Base-by-base conservation (phyloP, 1,284 basidiomycete species). In the Irpex rosettiformis region DNA sequence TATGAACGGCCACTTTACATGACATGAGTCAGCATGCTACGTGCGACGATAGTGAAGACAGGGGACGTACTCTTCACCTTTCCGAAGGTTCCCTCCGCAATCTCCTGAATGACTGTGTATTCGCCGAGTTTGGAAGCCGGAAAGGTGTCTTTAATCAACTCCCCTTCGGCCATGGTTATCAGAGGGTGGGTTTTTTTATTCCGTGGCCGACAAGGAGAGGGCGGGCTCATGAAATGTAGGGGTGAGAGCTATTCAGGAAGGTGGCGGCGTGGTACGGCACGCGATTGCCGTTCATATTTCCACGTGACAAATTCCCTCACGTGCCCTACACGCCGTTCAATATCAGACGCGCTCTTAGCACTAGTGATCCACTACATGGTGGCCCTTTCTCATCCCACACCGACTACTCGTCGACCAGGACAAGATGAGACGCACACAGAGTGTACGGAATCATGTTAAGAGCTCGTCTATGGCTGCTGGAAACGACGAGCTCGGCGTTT, bases 21-120 rank as follows among this genome's bases (percentile, higher is more conserved):
- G 30, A 54, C 53, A 43, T 13, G 28, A 55, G 22, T 54, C 24
- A 52, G 28, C 8, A 16, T 7, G 37, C 21, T 37, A 13, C 30
- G 24, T n/a, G 21, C 52, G 48, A 51, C 24, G 27, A 24, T 28
- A 21, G 13, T 51, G 22, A 24, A 51, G 16, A 51, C 52, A 55
- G 47, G n/a, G n/a, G 52, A 81, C 93, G 74, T 73, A 96, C 95
- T 91, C 80, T 98, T 98, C 71, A 99, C 96, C 75, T 98, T 98
- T 59, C 96, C 96, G 75, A 98, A 99, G 11, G 93, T 96, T 18
- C 96, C 96, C 61, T 91, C 89, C 54, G 89, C 91, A 64, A 92
- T 91, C 69, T 91, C 88, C 60, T 80, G 75, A 52, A 85, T 79
- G 61, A 93, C 85, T 22, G 80, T 86, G 73, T 93, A 93, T 73